Evolutionary conservation across 2,329 filamentous ascomycete genomes (phyloP).

Genomic region (Colletotrichum sp.): DNA sequence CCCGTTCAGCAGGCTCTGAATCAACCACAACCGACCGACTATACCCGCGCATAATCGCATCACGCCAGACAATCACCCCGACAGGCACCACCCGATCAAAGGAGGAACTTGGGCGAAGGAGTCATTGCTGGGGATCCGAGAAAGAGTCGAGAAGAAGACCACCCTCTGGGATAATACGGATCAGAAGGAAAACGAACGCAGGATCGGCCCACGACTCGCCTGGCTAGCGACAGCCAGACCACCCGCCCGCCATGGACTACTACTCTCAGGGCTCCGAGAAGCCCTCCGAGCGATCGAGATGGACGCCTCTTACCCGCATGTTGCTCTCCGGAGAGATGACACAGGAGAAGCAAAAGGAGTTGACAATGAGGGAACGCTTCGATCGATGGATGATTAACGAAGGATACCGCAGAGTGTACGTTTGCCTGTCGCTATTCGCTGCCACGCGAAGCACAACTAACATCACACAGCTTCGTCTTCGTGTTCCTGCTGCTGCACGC

Average conservation of each 20-base stretch:
- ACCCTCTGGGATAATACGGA: slow-evolving; percentile 10
- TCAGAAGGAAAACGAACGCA: neutral
- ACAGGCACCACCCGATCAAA: neutral
- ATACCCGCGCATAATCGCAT: slow-evolving; percentile 10
- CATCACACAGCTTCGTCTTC: slow-evolving; percentile 69
- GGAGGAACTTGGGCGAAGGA: neutral
- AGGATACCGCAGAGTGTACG: slow-evolving; percentile 80
- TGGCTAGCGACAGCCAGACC: slow-evolving; percentile 14
- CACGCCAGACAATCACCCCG: neutral
- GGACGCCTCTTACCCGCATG: slow-evolving; percentile 83
- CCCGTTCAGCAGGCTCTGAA: slow-evolving; percentile 63
- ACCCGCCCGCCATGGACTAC: slow-evolving; percentile 34
- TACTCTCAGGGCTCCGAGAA: slow-evolving; percentile 41
- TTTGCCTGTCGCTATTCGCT: slow-evolving; percentile 22
- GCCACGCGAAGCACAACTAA: slow-evolving; percentile 2
- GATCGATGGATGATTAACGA: slow-evolving; percentile 92
- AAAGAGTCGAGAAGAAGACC: slow-evolving; percentile 23
- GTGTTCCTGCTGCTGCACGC: slow-evolving; percentile 76
- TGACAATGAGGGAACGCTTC: slow-evolving; percentile 74
- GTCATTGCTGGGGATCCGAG: neutral
- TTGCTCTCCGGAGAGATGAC: slow-evolving; percentile 84
- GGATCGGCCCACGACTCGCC: neutral
- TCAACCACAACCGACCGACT: slow-evolving; percentile 22
- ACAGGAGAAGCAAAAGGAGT: slow-evolving; percentile 70
- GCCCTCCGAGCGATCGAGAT: slow-evolving; percentile 76